Evolutionary conservation across 1,284 basidiomycete genomes (phyloP), one percentile per base, ranked within the genome.

Genomic region (Marasmius fiardii): DNA sequence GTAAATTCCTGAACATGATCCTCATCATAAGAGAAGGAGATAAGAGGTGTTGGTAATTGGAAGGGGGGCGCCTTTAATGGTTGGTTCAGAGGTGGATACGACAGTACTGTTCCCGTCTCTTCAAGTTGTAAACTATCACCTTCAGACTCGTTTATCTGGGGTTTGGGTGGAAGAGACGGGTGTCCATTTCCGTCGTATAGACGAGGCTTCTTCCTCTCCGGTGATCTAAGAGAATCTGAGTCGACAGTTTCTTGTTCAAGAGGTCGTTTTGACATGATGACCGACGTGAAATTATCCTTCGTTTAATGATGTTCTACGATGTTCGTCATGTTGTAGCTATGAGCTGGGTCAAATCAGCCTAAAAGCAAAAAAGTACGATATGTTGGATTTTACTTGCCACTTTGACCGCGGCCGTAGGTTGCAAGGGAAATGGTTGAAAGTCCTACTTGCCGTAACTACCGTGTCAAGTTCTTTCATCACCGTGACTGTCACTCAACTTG

Each of bases 1-100:
- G 76, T 77, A 66, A 88, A 89, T 55, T 82, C 74, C 31, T 86
- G 76, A n/a, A 70, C 70, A 43, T 78, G 82, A 4, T 68, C 67
- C 8, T 77, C 68, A 16, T 75, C 77, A 63, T 86, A 86, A 26
- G 86, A 87, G 67, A 88, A 89, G 1, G 84, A 78, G n/a, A 81
- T 73, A n/a, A 89, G 64, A 41, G 78, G 82, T 2, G 73, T 76
- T 7, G 86, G 86, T 58, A 80, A 77, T 64, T 87, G 85, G 60
- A 88, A 83, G 1, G 77, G 69, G 1, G 79, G 74, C 44, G 74
- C 68, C 51, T 67, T 69, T 45, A 43, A 50, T 39, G 64, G 48
- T 34, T 58, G 61, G 28, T 64, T 11, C 18, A 44, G 20, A 37
- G 21, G 39, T 16, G 57, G 54, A 20, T 53, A 55, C 21, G 49